Base-by-base conservation (phyloP, 768 basidiomycete genomes). In the Dacryopinax primogenitus region DNA sequence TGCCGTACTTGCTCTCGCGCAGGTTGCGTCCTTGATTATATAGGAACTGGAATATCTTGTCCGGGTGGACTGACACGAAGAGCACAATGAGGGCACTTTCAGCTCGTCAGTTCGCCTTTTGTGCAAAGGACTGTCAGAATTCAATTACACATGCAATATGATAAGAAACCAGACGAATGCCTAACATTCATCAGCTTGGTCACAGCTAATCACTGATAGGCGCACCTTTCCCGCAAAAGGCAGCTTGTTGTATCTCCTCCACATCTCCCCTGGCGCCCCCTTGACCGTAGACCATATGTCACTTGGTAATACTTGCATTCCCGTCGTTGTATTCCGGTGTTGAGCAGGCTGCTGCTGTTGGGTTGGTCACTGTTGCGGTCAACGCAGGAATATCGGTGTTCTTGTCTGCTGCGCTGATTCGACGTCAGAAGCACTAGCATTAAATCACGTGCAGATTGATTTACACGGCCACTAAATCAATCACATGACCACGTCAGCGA, bases 11-110 rank as follows among this genome's bases (percentile, higher is more conserved):
- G 67, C 80, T 78, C 66, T 78, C 78, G 62, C 84, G 83, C 66
- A 90, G 78, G 68, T 78, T 76, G 69, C 82, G 83, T 15, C 86
- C 83, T 63, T 80, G 73, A 73, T 91, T 84, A 76, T 91, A 90
- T 66, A 85, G 73, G 65, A 77, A 81, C 76, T 91, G 89, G 1
- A 82, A 83, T 51, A 90, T 84, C 64, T 81, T 80, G 66, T 80
- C 79, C 13, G 88, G 87, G 7, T 84, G 83, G 47, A 86, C 74
- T 45, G 85, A 62, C 47, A 83, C 67, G 65, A 82, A 74, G 66
- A 84, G 75, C 21, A 72, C 68, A 26, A 72, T 67, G 2, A 79
- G 66, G 7, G 71, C 69, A 36, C 51, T 58, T 13, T 11, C 21
- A 3, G 26, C 18, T 9, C 30, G 15, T 58, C 18, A 58, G 51